A percentile compares a stretch with the other conserved stretches of the same genome.
phyloP scores from a whole-genome alignment of 2,329 filamentous ascomycete species.

The Penicillium sp. region DNA sequence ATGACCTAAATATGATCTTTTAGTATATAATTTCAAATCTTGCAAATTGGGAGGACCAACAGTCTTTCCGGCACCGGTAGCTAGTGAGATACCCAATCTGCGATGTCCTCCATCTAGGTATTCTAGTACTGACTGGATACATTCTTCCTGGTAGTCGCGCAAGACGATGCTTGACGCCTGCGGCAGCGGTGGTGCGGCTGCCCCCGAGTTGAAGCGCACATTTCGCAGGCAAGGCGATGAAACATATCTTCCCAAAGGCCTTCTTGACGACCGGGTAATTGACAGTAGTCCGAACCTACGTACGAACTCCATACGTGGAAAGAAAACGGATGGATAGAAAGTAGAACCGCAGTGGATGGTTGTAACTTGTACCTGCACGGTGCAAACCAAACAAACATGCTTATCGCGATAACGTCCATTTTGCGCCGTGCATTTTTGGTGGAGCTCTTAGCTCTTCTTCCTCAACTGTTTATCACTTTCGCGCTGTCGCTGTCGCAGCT shows the following conservation, averaged over 20 bases:
- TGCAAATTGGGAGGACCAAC: conserved; percentile 54
- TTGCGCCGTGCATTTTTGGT: conserved; percentile 1
- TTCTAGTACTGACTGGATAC: conserved; percentile 77
- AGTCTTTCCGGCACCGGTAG: conserved; percentile 88
- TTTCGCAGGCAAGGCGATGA: conserved; percentile 30
- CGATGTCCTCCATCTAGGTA: conserved; percentile 74
- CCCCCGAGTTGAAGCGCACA: conserved; percentile 30
- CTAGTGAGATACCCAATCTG: conserved; percentile 80
- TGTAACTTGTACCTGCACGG: background rate
- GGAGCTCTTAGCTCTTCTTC: conserved; percentile 10
- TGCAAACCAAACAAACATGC: conserved; percentile 47
- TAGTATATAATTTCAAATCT: background rate
- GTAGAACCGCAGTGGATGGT: background rate
- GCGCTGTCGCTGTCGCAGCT: conserved; percentile 18
- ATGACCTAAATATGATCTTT: conserved; percentile 67
- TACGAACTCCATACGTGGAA: conserved; percentile 34
- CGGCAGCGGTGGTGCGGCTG: conserved; percentile 11
- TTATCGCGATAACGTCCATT: conserved; percentile 25
- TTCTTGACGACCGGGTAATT: conserved; percentile 20
- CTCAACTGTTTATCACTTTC: conserved; percentile 2
- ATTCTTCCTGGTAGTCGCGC: conserved; percentile 88
- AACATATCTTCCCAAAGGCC: conserved; percentile 22
- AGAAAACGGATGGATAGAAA: background rate
- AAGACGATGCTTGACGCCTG: conserved; percentile 63
- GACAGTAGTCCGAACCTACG: conserved; percentile 29